Conservation (phyloP, 2,329 filamentous ascomycete species). For the Stagonosporopsis vannaccii region DNA sequence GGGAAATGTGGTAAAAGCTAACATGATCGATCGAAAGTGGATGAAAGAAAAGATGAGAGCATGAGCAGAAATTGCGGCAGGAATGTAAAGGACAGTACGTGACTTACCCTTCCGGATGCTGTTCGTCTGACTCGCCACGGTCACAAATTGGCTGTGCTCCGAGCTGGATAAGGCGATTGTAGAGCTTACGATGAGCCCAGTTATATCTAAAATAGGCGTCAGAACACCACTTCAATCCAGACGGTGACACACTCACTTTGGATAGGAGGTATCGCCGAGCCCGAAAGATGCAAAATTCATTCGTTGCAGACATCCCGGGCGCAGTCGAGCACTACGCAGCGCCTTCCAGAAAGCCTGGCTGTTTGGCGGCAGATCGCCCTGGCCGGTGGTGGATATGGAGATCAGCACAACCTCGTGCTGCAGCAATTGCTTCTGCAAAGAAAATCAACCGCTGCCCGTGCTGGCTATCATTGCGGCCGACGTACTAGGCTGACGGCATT, state of each 20-base stretch:
- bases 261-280: constrained; percentile 92
- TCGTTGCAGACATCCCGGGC: constrained; percentile 70
- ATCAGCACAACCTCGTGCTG: constrained; percentile 71
- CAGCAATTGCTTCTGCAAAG: constrained; percentile 52
- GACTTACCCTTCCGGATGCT: constrained; percentile 88
- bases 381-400: constrained; percentile 88
- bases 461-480: constrained; percentile 23
- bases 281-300: constrained; percentile 87
- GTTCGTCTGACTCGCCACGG: constrained; percentile 88
- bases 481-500: constrained; percentile 78
- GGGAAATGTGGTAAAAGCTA: neutral
- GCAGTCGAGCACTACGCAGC: constrained; percentile 79
- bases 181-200: constrained; percentile 87
- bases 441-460: constrained; percentile 11
- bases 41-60: neutral
- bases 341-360: constrained; percentile 83
- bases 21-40: neutral
- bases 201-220: constrained; percentile 71
- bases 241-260: constrained; percentile 67
- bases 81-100: neutral
- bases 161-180: constrained; percentile 82
- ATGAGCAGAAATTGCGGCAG: neutral
- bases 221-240: constrained; percentile 4
- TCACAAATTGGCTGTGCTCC: constrained; percentile 79
- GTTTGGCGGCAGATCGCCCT: constrained; percentile 91